Evolutionary conservation across 768 basidiomycete species (phyloP).

Genomic region (Podaxis sp.): DNA sequence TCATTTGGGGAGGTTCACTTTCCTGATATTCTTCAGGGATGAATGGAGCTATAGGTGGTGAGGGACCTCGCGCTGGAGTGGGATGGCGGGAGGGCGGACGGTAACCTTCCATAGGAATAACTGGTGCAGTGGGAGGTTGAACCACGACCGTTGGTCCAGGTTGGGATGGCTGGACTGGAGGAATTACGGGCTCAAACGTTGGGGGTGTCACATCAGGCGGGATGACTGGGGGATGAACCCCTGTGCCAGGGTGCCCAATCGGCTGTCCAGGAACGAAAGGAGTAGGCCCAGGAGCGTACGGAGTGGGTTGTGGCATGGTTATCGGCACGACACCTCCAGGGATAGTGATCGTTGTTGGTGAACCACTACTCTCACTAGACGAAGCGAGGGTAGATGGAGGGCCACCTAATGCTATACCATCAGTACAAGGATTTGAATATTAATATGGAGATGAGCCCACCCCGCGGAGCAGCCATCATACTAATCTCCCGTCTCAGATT

Average conservation of each 20-base stretch:
- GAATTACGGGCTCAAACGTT: slow-evolving; percentile 11
- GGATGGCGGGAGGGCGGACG: not conserved
- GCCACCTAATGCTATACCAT: not conserved
- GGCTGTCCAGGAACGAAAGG: not conserved
- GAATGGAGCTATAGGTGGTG: slow-evolving; percentile 14
- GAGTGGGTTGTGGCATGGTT: slow-evolving; percentile 12
- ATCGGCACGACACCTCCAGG: slow-evolving; percentile 2
- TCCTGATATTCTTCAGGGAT: slow-evolving; percentile 16
- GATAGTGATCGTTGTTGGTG: slow-evolving; percentile 13
- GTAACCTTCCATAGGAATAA: not conserved
- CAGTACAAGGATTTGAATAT: not conserved
- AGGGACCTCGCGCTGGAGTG: not conserved
- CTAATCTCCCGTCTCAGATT: slow-evolving; percentile 40
- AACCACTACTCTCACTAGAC: not conserved
- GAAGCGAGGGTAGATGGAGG: not conserved
- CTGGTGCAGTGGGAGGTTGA: not conserved
- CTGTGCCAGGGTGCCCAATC: not conserved
- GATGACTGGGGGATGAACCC: slow-evolving; percentile 15
- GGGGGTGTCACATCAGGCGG: slow-evolving; percentile 14
- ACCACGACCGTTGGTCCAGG: not conserved
- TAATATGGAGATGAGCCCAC: slow-evolving; percentile 20
- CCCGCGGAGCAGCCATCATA: slow-evolving; percentile 23
- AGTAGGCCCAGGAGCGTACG: slow-evolving; percentile 1
- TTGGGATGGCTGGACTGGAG: slow-evolving; percentile 1
- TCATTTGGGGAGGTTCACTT: slow-evolving; percentile 5